A percentile compares a stretch with the other conserved stretches of the same genome.
Evolutionary conservation across 1,284 basidiomycete genomes (phyloP).

Genomic region (Tilletia horrida): DNA sequence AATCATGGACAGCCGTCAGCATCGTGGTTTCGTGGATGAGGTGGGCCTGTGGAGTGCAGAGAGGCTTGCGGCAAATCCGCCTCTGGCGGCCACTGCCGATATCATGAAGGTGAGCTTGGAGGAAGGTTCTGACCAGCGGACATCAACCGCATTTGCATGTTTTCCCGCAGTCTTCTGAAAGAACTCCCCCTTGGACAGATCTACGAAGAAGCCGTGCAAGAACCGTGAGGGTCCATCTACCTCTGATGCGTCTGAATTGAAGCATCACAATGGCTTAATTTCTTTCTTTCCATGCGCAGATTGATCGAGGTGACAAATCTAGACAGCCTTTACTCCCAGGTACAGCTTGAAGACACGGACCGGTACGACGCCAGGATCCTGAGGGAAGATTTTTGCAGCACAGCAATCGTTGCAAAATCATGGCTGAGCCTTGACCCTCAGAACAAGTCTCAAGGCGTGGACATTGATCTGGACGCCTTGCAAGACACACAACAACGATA

Average conservation of each 20-base stretch:
- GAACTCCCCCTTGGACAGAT: conserved; percentile 4
- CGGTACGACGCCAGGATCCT: conserved; percentile 35
- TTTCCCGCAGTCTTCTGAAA: background rate
- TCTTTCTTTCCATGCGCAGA: background rate
- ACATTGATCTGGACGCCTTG: conserved; percentile 41
- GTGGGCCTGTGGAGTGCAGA: background rate
- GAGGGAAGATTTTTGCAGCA: conserved; percentile 44
- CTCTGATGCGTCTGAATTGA: background rate
- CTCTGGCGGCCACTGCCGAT: conserved; percentile 35
- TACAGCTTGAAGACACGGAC: conserved; percentile 29
- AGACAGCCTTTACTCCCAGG: conserved; percentile 38
- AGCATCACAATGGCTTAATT: background rate
- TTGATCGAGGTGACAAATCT: conserved; percentile 26
- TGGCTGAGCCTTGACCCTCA: conserved; percentile 33
- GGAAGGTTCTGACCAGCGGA: background rate
- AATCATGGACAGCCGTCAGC: background rate
- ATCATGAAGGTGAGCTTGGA: conserved; percentile 23
- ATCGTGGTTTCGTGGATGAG: conserved; percentile 14
- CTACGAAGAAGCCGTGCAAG: conserved; percentile 48
- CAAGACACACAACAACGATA: conserved; percentile 28
- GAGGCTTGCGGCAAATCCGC: background rate
- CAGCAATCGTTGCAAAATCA: conserved; percentile 36
- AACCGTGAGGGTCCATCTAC: conserved; percentile 28
- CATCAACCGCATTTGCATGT: background rate
- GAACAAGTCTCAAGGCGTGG: conserved; percentile 38